A percentile compares a stretch with the other conserved stretches of the same genome.
phyloP scores from a whole-genome alignment of 306 rosid genomes.

The Citrullus amarus region DNA sequence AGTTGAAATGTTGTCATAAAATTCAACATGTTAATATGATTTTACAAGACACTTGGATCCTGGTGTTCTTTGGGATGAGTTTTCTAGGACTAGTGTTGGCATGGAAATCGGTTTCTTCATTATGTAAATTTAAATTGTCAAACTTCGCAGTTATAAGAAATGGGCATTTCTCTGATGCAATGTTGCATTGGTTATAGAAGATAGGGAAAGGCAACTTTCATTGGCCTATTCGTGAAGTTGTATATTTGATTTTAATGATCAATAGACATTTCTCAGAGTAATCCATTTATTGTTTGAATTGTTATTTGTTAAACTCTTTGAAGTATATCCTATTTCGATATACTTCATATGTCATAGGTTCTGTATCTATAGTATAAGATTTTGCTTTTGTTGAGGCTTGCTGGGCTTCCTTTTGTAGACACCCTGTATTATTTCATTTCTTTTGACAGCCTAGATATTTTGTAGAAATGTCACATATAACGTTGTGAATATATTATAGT shows the following conservation, averaged over 20 bases:
- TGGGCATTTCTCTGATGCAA: not conserved
- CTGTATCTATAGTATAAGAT: not conserved
- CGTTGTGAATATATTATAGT: not conserved
- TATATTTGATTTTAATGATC: not conserved
- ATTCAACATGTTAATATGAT: not conserved
- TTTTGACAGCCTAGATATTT: not conserved
- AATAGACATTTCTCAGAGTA: not conserved
- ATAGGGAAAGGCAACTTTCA: not conserved
- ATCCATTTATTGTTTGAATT: not conserved
- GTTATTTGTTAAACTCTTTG: not conserved
- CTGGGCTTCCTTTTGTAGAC: not conserved
- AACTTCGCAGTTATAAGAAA: not conserved
- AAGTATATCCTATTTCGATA: not conserved
- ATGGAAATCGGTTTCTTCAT: not conserved
- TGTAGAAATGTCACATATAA: not conserved
- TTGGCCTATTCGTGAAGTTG: not conserved
- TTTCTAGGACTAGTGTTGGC: not conserved
- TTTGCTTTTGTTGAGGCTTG: not conserved
- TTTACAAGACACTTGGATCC: not conserved
- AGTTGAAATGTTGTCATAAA: not conserved
- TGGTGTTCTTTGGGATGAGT: not conserved
- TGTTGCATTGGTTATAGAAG: not conserved
- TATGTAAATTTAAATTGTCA: not conserved
- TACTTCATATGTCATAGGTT: not conserved
- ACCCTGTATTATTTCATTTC: not conserved